A percentile compares a stretch with the other conserved stretches of the same genome.
These are phyloP conservation scores for Nakazawaea wickerhamii DNA, from an alignment of 805 yeast species.

Conservation along the genomic window DNA sequence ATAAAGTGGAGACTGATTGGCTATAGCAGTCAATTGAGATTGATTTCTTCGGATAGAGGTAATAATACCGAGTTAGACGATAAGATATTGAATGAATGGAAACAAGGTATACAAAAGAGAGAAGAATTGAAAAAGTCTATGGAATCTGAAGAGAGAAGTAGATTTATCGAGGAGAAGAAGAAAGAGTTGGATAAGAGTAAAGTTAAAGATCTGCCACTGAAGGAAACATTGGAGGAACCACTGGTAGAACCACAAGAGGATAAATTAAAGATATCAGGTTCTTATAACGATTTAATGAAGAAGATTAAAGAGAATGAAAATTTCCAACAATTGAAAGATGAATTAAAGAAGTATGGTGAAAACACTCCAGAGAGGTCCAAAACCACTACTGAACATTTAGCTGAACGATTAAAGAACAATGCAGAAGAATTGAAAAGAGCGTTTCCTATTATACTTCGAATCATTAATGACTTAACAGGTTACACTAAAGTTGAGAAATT, in stretches of 20 bases:
- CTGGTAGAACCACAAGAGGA: background rate
- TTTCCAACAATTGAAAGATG: constrained; percentile 26
- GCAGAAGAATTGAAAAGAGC: constrained; percentile 53
- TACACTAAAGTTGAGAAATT: constrained; percentile 74
- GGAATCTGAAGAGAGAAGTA: constrained; percentile 2
- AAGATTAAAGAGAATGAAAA: constrained; percentile 27
- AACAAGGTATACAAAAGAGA: constrained; percentile 12
- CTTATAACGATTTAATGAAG: constrained; percentile 18
- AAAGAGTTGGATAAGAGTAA: constrained; percentile 10
- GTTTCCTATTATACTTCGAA: constrained; percentile 53
- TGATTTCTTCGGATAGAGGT: background rate
- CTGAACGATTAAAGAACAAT: constrained; percentile 41
- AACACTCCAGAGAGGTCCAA: constrained; percentile 7
- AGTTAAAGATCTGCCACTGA: too few species aligned
- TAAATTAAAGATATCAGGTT: constrained; percentile 8
- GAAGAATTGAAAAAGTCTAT: constrained; percentile 8
- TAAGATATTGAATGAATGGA: constrained; percentile 11
- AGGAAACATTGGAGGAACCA: background rate
- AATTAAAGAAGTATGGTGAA: constrained; percentile 24
- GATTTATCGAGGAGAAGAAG: constrained; percentile 11
- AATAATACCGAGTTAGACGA: constrained; percentile 8
- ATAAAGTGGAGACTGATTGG: too few species aligned
- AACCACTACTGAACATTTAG: constrained; percentile 24
- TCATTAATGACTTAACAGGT: constrained; percentile 89
- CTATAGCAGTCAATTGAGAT: background rate